These are phyloP conservation scores for Globisporangium middletonii DNA, from an alignment of 352 stramenopile genomes.

Conservation along the genomic window DNA sequence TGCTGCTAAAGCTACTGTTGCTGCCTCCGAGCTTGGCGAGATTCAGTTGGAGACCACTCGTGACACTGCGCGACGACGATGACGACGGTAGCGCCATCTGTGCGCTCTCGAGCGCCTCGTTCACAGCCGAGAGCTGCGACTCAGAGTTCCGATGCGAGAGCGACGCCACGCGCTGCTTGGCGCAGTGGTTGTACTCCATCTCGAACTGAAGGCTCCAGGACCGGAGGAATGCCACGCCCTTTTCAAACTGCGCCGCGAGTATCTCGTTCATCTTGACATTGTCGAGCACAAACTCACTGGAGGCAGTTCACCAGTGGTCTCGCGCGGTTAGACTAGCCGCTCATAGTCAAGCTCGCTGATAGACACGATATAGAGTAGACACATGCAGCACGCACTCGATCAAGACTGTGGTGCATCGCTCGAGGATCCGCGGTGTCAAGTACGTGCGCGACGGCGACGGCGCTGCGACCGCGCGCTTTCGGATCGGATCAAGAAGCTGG, in stretches of 20 bases:
- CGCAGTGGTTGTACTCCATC: conserved; percentile 36
- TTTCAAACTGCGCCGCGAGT: conserved; percentile 31
- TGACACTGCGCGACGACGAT: no score
- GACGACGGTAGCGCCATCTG: background rate
- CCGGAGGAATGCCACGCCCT: conserved; percentile 36
- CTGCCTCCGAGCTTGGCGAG: background rate
- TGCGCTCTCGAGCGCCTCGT: background rate
- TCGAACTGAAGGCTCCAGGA: conserved; percentile 42
- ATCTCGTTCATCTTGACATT: conserved; percentile 23
- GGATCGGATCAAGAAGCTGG: conserved; percentile 41
- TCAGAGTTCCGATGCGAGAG: background rate
- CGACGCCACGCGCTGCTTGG: background rate
- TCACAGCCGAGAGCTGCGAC: background rate
- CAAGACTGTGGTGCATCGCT: conserved; percentile 45
- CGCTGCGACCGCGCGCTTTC: conserved; percentile 27
- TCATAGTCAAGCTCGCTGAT: no score
- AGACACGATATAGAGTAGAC: no score
- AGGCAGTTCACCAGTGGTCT: no score
- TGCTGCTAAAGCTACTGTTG: background rate
- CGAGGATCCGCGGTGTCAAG: conserved; percentile 42
- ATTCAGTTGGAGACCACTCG: no score
- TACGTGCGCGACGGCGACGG: conserved; percentile 38
- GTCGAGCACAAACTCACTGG: conserved; percentile 34
- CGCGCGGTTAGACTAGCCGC: no score
- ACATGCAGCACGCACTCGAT: conserved; percentile 35